These are phyloP conservation scores for Leishmania lainsoni DNA, from an alignment of 208 protist genomes.

Conservation along the genomic window DNA sequence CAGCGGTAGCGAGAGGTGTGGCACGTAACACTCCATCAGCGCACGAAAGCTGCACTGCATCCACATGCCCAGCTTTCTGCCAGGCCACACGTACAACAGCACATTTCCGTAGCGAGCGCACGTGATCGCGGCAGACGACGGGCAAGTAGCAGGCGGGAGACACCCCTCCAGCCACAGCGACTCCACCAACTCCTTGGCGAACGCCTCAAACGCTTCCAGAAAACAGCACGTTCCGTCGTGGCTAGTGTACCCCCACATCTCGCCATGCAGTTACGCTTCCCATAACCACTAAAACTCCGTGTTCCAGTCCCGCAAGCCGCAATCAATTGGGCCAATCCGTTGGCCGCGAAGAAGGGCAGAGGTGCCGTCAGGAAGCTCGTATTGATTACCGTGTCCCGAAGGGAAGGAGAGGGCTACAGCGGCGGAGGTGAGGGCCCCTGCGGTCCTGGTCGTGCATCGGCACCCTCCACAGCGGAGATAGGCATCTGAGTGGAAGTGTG, in stretches of 20 bases:
- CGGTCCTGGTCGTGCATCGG: background rate
- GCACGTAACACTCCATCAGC: constrained; percentile 32
- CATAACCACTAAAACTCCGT: constrained; percentile 56
- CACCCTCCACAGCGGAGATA: background rate
- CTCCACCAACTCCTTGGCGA: constrained; percentile 42
- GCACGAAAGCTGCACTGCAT: constrained; percentile 57
- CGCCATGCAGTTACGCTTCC: constrained; percentile 22
- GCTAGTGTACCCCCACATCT: constrained; percentile 15
- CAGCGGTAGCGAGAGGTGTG: constrained; percentile 48
- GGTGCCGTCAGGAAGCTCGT: constrained; percentile 34
- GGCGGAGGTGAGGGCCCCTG: background rate
- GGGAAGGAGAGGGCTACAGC: background rate
- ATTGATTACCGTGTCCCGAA: constrained; percentile 1
- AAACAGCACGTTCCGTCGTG: constrained; percentile 28
- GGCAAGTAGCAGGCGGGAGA: background rate
- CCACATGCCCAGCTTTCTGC: constrained; percentile 51
- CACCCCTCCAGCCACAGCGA: constrained; percentile 8
- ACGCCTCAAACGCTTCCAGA: constrained; percentile 44
- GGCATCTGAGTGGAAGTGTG: background rate
- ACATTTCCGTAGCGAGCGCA: constrained; percentile 56
- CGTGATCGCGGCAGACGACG: background rate
- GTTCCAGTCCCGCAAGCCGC: constrained; percentile 55
- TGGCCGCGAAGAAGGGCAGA: constrained; percentile 33
- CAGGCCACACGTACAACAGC: constrained; percentile 50
- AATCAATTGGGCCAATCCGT: constrained; percentile 31